phyloP scores from a whole-genome alignment of 2,329 filamentous ascomycete genomes.

The Neurospora crassa region DNA sequence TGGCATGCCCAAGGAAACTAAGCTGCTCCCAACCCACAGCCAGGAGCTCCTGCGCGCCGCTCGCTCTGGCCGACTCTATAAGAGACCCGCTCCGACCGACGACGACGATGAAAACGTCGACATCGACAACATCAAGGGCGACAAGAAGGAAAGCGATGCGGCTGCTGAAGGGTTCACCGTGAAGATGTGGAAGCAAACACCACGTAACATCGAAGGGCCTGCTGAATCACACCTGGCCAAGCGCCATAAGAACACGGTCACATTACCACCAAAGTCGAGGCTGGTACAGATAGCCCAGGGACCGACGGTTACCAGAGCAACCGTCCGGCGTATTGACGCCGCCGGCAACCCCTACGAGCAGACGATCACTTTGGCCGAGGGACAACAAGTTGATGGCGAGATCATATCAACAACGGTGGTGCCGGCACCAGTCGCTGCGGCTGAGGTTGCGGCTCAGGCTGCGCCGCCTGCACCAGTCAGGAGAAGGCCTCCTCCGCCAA shows the following conservation, averaged over 20 bases:
- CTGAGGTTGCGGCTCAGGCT: constrained; percentile 39
- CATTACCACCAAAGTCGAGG: constrained; percentile 42
- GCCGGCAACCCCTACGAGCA: constrained; percentile 76
- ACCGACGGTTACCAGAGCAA: constrained; percentile 64
- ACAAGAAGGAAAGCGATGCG: constrained; percentile 44
- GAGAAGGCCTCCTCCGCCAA: constrained; percentile 64
- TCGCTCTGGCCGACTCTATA: constrained; percentile 66
- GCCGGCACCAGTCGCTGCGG: constrained; percentile 45
- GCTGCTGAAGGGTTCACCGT: constrained; percentile 41
- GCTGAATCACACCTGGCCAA: constrained; percentile 49
- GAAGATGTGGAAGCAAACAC: constrained; percentile 52
- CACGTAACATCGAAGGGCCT: constrained; percentile 46
- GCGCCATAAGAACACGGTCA: constrained; percentile 51
- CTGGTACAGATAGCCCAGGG: constrained; percentile 31
- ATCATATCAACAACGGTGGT: constrained; percentile 55
- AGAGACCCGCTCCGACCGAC: constrained; percentile 54
- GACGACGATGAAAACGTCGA: constrained; percentile 49
- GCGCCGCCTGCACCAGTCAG: constrained; percentile 31
- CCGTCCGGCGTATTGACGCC: constrained; percentile 68
- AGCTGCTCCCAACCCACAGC: constrained; percentile 66
- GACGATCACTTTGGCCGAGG: constrained; percentile 72
- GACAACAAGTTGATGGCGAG: constrained; percentile 72
- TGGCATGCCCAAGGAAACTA: constrained; percentile 77
- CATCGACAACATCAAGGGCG: constrained; percentile 29
- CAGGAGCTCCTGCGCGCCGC: constrained; percentile 76